A percentile compares a stretch with the other conserved stretches of the same genome.
phyloP scores from a whole-genome alignment of 805 yeast genomes.

The Huiozyma naganishii region DNA sequence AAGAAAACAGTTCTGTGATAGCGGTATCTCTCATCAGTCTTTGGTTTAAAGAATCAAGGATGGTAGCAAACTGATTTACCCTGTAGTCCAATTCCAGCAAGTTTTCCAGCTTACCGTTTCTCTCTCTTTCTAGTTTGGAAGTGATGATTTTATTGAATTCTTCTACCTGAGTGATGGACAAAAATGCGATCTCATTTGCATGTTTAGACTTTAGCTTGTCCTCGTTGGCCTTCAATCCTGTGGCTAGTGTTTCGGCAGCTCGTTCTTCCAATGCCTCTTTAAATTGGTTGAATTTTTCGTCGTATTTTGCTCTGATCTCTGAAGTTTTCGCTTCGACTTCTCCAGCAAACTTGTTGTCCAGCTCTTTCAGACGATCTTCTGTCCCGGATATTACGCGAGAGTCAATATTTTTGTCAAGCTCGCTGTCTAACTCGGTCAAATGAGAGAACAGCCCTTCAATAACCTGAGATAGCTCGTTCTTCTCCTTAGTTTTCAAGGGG shows the following conservation, averaged over 20 bases:
- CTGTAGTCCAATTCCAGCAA: conserved; percentile 49
- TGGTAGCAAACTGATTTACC: conserved; percentile 36
- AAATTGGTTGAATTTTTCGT: conserved; percentile 51
- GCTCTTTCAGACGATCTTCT: conserved; percentile 8
- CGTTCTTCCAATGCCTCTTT: conserved; percentile 49
- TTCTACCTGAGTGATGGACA: conserved; percentile 57
- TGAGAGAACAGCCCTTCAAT: conserved; percentile 9
- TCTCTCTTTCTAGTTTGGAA: conserved; percentile 55
- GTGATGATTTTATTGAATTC: conserved; percentile 50
- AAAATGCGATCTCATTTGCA: conserved; percentile 57
- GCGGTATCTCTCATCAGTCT: conserved; percentile 31
- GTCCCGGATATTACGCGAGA: conserved; percentile 10
- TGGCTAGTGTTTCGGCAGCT: conserved; percentile 43
- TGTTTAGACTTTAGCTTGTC: conserved; percentile 59
- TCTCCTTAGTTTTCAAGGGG: conserved; percentile 13
- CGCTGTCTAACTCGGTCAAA: conserved; percentile 9
- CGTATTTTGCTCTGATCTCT: conserved; percentile 47
- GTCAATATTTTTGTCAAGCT: conserved; percentile 9
- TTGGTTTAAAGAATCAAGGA: conserved; percentile 33
- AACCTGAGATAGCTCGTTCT: conserved; percentile 18
- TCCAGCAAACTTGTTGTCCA: conserved; percentile 17
- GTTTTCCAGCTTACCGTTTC: conserved; percentile 67
- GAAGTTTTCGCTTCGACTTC: conserved; percentile 35
- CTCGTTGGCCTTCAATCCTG: conserved; percentile 60
- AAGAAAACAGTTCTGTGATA: conserved; percentile 17